Evolutionary conservation across 2,329 filamentous ascomycete species (phyloP), one percentile per base, ranked within the genome.

Genomic region (Cladophialophora psammophila): DNA sequence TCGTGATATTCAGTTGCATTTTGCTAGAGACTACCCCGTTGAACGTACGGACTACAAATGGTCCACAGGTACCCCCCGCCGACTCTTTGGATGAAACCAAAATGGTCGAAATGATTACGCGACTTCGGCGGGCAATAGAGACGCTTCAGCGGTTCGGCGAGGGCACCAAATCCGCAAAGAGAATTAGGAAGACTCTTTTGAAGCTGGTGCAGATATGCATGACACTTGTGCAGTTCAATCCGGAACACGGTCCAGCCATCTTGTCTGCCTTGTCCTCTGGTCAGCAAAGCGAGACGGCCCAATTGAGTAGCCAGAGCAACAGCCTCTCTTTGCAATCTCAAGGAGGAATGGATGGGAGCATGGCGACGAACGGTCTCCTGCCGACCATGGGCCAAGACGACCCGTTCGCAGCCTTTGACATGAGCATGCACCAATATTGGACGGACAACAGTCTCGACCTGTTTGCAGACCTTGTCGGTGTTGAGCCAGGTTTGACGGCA

Each of bases 341-440:
- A 10, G 53, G 50, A n/a, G 52, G 38, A 1, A 34, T 59, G 42
- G 55, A 57, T 18, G 57, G 50, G n/a, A n/a, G 26, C n/a, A 55
- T 55, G 5, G 35, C 52, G n/a, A 48, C 78, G 0, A 78, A 76
- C 15, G 81, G 82, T 0, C 74, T 84, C 1, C 79, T 82, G 5
- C 82, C 81, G 0, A 83, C 79, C 0, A 83, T 84, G 80, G 81
- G 81, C 0, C 81, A 82, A 0, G 77, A 82, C 65, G 68, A 69
- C 20, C 68, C 65, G 4, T 69, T 69, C 31, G 42, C 65, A 20
- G 42, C 58, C 18, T 69, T 65, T 38, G 68, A 69, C 50, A 52
- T 67, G 48, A 45, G 45, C 32, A 69, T 69, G 68, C 59, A 61
- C 58, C 68, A 67, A 18, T 69, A 67, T 31, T 69, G 68, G 68